Evolutionary conservation across 441 rosid species (phyloP).

Genomic region (Syzygium syzygioides): DNA sequence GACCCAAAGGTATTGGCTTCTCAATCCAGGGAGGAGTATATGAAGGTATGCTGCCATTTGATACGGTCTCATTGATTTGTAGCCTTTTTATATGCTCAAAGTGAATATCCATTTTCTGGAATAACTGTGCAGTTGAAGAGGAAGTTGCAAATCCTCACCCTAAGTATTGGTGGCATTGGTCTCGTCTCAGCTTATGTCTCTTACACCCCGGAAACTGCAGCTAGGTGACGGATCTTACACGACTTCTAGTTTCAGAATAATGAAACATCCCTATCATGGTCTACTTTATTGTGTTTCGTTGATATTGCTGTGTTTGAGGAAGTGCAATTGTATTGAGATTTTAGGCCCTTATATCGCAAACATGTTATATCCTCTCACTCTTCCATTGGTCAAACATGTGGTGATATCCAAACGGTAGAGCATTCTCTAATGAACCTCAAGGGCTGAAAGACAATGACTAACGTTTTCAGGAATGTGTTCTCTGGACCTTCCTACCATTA

Average conservation of each 20-base stretch:
- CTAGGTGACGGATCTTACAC: conserved; percentile 37
- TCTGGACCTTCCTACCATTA: neutral
- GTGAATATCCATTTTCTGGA: neutral
- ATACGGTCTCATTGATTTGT: neutral
- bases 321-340: neutral
- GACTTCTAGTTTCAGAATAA: neutral
- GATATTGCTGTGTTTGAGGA: neutral
- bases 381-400: neutral
- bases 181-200: conserved; percentile 73
- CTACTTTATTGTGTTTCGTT: neutral
- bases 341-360: neutral
- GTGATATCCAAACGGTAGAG: neutral
- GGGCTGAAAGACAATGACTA: neutral
- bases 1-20: conserved; percentile 76
- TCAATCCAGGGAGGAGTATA: conserved; percentile 64
- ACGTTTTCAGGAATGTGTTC: neutral
- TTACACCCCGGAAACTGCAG: conserved; percentile 75
- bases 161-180: conserved; percentile 75
- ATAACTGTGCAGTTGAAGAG: conserved; percentile 53
- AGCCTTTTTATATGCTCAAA: neutral
- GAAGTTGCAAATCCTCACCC: conserved; percentile 61
- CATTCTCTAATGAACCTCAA: neutral
- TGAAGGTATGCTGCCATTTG: conserved; percentile 34
- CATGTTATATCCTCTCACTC: neutral
- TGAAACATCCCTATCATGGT: neutral